Evolutionary conservation across 192 early-diverging fungal species (phyloP), one percentile per base, ranked within the genome.

Genomic region (Paraglomus brasilianum): DNA sequence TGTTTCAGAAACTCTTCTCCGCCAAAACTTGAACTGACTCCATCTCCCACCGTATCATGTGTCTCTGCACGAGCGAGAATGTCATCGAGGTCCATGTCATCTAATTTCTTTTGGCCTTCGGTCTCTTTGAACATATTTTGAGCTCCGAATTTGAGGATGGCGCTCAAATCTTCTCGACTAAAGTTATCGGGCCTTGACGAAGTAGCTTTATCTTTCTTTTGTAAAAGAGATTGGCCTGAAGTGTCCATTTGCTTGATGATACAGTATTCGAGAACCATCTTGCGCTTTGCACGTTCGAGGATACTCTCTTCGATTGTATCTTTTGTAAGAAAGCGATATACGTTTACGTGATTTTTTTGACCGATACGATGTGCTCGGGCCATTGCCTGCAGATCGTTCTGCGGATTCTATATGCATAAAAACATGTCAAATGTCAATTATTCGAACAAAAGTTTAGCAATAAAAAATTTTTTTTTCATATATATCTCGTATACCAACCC

Each of bases 211-310:
- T 78, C 73, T 43, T 81, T 80, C 60, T 80, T 72, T 41, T 81
- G 82, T 62, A 89, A 72, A 45, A 91, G 80, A 67, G 86, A 86
- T 76, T 87, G 82, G 0, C 94, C 95, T 11, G 95, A 92, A 9
- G 95, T 96, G 75, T 98, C 95, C 96, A 99, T 98, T 73, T 95
- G 92, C 74, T 95, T 97, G 79, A 99, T 99, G 74, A 99, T 95
- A 74, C 92, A 95, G 81, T 98, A 98, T 78, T 99, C 98, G 7
- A 99, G 82, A 22, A 99, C 95, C 96, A 97, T 98, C 78, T 99
- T 99, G 72, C 93, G 85, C 73, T 99, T 99, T 38, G 98, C 98
- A 8, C 98, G 89, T 75, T 99, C 98, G 43, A 98, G 85, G 66
- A 99, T 95, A 51, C 97, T 93, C 78, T 99, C 98, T 75, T 99